Conservation (phyloP, 2,329 filamentous ascomycete genomes). For the Atkinsonella texensis region DNA sequence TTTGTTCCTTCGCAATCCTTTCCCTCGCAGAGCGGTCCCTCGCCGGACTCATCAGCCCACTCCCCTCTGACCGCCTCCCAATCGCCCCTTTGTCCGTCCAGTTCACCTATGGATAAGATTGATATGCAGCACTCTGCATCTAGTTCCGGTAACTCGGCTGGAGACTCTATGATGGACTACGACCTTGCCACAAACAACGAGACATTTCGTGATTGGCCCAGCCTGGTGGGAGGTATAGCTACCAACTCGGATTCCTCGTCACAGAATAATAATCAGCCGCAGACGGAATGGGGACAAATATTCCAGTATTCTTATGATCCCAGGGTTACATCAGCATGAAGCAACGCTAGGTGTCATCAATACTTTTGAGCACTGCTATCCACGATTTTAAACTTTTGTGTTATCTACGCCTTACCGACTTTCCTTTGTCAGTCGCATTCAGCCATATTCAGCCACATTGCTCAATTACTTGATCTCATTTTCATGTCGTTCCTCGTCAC, state of each 20-base stretch:
- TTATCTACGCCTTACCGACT: not conserved
- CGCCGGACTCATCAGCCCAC: conserved; percentile 21
- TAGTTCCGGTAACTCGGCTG: conserved; percentile 12
- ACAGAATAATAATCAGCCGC: conserved; percentile 10
- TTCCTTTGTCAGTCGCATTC: not conserved
- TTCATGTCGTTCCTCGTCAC: not conserved
- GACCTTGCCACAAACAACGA: conserved; percentile 19
- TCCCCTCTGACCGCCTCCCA: conserved; percentile 21
- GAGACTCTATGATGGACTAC: conserved; percentile 29
- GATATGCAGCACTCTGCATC: conserved; percentile 19
- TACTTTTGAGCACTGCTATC: not conserved
- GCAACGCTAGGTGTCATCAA: not conserved
- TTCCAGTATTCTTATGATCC: conserved; percentile 5
- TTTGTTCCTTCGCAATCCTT: conserved; percentile 22
- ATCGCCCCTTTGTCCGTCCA: conserved; percentile 16
- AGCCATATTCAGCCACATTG: not conserved
- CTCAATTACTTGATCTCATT: not conserved
- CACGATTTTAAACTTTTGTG: not conserved
- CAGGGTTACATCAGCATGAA: conserved; percentile 2
- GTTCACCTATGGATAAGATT: conserved; percentile 23
- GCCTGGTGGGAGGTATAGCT: conserved; percentile 22
- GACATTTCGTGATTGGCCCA: conserved; percentile 31
- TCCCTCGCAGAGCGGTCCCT: conserved; percentile 15
- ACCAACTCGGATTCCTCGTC: conserved; percentile 17
- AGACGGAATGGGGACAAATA: conserved; percentile 3